Percentiles rank a stretch among this genome's conserved stretches.
These are phyloP conservation scores for Cydonia oblonga DNA, from an alignment of 331 rosid genomes.

Conservation along the genomic window DNA sequence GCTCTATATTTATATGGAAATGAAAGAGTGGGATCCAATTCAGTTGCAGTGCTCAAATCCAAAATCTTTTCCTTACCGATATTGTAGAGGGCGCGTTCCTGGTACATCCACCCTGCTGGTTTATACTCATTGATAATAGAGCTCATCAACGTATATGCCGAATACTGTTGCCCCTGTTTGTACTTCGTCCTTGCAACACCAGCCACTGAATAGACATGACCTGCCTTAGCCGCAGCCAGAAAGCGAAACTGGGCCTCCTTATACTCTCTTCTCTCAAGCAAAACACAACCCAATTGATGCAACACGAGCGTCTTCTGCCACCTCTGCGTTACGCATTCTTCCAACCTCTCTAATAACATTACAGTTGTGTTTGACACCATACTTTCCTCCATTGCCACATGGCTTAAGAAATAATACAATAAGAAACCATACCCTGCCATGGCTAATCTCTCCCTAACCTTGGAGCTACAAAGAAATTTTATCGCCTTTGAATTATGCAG, in stretches of 20 bases:
- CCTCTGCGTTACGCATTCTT: slow-evolving; percentile 40
- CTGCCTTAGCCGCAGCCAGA: slow-evolving; percentile 48
- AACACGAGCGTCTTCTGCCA: slow-evolving; percentile 66
- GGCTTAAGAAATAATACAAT: slow-evolving; percentile 66
- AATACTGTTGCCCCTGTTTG: slow-evolving; percentile 65
- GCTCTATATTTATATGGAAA: slow-evolving; percentile 72
- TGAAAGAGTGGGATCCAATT: slow-evolving; percentile 65
- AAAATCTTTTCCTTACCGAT: slow-evolving; percentile 54
- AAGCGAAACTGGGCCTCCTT: slow-evolving; percentile 42
- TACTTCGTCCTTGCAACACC: slow-evolving; percentile 69
- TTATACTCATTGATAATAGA: slow-evolving; percentile 49
- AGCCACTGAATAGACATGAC: slow-evolving; percentile 67
- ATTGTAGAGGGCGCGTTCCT: slow-evolving; percentile 69
- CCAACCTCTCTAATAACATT: slow-evolving; percentile 59
- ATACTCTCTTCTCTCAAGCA: slow-evolving; percentile 53
- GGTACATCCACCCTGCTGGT: slow-evolving; percentile 87
- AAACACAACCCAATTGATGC: slow-evolving; percentile 66
- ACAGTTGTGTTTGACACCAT: slow-evolving; percentile 45
- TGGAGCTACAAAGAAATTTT: slow-evolving; percentile 37
- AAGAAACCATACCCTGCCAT: slow-evolving; percentile 46
- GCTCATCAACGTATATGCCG: slow-evolving; percentile 61
- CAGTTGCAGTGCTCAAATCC: slow-evolving; percentile 64
- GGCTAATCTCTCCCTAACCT: slow-evolving; percentile 45
- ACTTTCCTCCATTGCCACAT: slow-evolving; percentile 71
- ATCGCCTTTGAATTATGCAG: slow-evolving; percentile 34